Evolutionary conservation across 345 rosid species (phyloP).

Genomic region (Pistacia vera): DNA sequence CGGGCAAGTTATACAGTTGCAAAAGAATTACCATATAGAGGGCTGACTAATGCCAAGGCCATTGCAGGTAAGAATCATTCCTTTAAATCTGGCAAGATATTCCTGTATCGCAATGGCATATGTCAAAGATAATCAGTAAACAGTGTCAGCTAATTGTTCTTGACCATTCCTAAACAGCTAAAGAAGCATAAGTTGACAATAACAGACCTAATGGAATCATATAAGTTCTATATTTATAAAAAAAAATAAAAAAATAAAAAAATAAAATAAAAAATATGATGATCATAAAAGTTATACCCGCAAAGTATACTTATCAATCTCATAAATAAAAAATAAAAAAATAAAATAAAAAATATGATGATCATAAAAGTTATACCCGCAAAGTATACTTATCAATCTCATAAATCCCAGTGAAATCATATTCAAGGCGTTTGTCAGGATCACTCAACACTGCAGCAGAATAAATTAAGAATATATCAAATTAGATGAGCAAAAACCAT

Average conservation of each 20-base stretch:
- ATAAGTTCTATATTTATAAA: constrained; percentile 9
- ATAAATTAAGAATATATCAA: constrained; percentile 11
- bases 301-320: constrained; percentile 76
- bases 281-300: constrained; percentile 35
- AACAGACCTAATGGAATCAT: background rate
- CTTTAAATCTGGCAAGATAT: constrained; percentile 85
- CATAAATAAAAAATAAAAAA: no score
- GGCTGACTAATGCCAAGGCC: constrained; percentile 82
- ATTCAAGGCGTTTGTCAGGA: constrained; percentile 73
- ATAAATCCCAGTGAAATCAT: constrained; percentile 75
- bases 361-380: constrained; percentile 36
- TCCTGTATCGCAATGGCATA: constrained; percentile 47
- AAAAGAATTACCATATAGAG: constrained; percentile 53
- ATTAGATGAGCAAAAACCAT: constrained; percentile 8
- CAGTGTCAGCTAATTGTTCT: constrained; percentile 6
- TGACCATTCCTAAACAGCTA: background rate
- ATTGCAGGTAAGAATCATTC: constrained; percentile 89
- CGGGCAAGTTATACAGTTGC: background rate
- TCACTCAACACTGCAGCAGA: constrained; percentile 67
- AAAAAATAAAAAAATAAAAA: background rate
- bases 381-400: constrained; percentile 80
- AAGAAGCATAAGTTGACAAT: constrained; percentile 7
- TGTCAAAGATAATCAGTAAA: constrained; percentile 9
- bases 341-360: no score
- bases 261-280: no score